Conservation (phyloP, 805 yeast genomes). For the Torulaspora gathmanii region DNA sequence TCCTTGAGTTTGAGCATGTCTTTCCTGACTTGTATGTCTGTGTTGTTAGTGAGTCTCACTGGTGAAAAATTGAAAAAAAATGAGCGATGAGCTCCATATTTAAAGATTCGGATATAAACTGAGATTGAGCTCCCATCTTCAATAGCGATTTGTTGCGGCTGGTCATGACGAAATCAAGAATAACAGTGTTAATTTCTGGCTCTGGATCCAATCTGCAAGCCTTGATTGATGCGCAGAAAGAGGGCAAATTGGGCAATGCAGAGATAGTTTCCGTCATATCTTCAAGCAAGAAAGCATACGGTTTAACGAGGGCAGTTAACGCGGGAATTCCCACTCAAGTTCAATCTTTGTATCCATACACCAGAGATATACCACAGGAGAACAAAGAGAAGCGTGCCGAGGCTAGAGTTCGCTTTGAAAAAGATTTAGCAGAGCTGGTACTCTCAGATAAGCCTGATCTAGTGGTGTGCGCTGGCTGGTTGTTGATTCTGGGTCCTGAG, state of each 20-base stretch:
- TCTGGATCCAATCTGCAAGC: conserved; percentile 96
- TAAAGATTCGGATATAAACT: neutral
- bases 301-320: conserved; percentile 69
- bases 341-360: conserved; percentile 70
- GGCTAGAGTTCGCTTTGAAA: conserved; percentile 70
- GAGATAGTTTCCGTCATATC: conserved; percentile 76
- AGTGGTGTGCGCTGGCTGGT: conserved; percentile 98
- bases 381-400: conserved; percentile 50
- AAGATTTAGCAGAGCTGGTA: conserved; percentile 68
- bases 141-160: neutral
- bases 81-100: conserved; percentile 3
- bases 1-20: too few species aligned
- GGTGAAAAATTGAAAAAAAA: conserved; percentile 2
- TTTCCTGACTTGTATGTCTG: too few species aligned
- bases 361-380: conserved; percentile 68
- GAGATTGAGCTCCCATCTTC: neutral
- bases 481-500: conserved; percentile 79
- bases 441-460: conserved; percentile 66
- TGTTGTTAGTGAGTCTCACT: neutral
- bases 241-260: conserved; percentile 41
- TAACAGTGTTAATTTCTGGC: conserved; percentile 81
- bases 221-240: conserved; percentile 64
- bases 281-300: conserved; percentile 81
- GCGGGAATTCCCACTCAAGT: conserved; percentile 66
- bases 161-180: conserved; percentile 23